Evolutionary conservation across 768 basidiomycete species (phyloP), one percentile per base, ranked within the genome.

Genomic region (Psilocybe sp.): DNA sequence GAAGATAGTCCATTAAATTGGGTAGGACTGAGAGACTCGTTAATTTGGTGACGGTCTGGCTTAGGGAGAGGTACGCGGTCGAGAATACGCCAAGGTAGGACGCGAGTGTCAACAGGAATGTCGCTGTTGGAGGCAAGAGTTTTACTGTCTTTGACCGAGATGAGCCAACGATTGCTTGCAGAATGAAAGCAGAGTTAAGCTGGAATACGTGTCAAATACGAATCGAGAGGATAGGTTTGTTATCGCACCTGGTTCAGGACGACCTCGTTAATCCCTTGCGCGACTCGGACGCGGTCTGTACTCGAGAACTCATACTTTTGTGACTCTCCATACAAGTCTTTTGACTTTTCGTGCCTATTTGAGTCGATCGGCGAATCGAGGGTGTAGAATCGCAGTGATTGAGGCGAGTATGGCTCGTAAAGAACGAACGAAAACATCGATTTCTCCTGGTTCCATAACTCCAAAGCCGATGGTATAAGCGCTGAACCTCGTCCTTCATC

Each of bases 361-460:
- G 64, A 31, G 58, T 66, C 54, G 35, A 67, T 62, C 11, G 59
- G 51, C 9, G 72, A 60, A 43, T 75, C 69, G 16, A 87, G 62
- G 0, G 80, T 66, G 57, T 90, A 84, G 54, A 85, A 89, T n/a
- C 86, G 77, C 51, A 89, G 68, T 4, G 81, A 79, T 5, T 67
- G 64, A 2, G 59, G 50, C 1, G 45, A 39, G 41, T 59, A 57
- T 18, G 41, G 44, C 35, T 44, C 52, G 44, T 63, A 59, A 4
- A 64, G 49, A 36, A 64, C 44, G 40, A 58, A 61, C 10, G 59
- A 54, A 28, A 58, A 57, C 10, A 10, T 13, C 15, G 44, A 13
- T 15, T 39, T 41, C n/a, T 53, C 42, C 8, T 47, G 33, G 20
- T 39, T 41, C 3, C 44, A 40, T 28, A 62, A 44, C 8, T 48